These are phyloP conservation scores for Cordyceps tenuipes DNA, from an alignment of 2,329 filamentous ascomycete genomes.

Conservation along the genomic window DNA sequence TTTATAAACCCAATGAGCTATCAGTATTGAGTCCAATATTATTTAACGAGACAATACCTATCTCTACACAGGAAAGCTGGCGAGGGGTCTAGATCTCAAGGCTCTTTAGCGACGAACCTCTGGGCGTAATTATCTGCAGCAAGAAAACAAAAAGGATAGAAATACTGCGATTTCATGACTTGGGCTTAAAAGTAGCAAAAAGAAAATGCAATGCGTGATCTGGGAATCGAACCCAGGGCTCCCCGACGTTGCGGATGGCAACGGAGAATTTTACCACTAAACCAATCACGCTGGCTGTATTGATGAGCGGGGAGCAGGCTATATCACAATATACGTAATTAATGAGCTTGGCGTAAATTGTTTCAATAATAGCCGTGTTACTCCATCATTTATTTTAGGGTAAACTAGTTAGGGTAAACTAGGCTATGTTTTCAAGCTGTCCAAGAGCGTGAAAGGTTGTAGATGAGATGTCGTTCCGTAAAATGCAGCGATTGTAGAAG, in stretches of 20 bases:
- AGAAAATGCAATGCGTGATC: slow-evolving; percentile 6
- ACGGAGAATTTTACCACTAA: slow-evolving; percentile 13
- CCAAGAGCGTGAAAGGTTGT: too few species aligned
- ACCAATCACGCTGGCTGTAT: slow-evolving; percentile 12
- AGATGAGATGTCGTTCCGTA: too few species aligned
- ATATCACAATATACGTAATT: neutral
- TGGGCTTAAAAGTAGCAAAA: neutral
- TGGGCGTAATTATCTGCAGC: neutral
- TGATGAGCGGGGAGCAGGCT: neutral
- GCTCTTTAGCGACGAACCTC: neutral
- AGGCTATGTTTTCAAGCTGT: too few species aligned
- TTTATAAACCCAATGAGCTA: too few species aligned
- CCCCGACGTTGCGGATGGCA: slow-evolving; percentile 13
- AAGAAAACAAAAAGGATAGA: neutral
- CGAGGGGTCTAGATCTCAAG: neutral
- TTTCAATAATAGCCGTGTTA: too few species aligned
- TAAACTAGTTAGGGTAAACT: too few species aligned
- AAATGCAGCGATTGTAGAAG: too few species aligned
- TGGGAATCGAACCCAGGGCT: slow-evolving; percentile 13
- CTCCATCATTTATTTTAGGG: too few species aligned
- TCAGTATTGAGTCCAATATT: too few species aligned
- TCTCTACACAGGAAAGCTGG: neutral
- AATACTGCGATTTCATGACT: neutral
- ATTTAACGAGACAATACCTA: too few species aligned
- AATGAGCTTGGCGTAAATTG: too few species aligned